Conservation (phyloP, 148 eudicot species). For the Limonium bicolor region DNA sequence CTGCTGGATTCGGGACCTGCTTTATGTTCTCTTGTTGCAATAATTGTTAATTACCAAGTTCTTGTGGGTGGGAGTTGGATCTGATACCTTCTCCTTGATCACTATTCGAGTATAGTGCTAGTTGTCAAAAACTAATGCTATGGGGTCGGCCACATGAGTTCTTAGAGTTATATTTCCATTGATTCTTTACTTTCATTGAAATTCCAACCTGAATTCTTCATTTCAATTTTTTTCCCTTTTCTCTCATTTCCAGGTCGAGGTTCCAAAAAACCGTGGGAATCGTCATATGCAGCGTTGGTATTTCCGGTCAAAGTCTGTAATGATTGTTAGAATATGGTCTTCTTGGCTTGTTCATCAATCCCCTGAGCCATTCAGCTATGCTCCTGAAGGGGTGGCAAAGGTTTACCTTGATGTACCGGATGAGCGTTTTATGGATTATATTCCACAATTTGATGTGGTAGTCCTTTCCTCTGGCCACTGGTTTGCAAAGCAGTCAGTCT, state of each 20-base stretch:
- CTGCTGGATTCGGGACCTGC: too few relatives aligned
- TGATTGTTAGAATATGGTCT: constrained; percentile 86
- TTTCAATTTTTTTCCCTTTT: not conserved
- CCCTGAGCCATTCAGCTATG: constrained; percentile 30
- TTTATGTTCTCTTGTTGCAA: too few relatives aligned
- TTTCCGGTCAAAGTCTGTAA: constrained; percentile 64
- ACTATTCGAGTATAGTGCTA: too few relatives aligned
- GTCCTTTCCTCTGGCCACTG: constrained; percentile 96
- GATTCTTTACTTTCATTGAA: too few relatives aligned
- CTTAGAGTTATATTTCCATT: too few relatives aligned
- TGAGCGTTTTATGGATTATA: constrained; percentile 44
- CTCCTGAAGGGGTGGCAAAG: constrained; percentile 50
- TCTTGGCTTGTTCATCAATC: constrained; percentile 91
- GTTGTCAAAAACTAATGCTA: too few relatives aligned
- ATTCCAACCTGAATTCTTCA: too few relatives aligned
- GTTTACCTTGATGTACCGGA: constrained; percentile 85
- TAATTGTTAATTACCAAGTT: too few relatives aligned
- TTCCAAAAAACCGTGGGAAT: constrained; percentile 81
- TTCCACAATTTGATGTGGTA: constrained; percentile 48
- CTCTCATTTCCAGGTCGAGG: constrained; percentile 42
- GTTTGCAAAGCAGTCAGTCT: constrained; percentile 84
- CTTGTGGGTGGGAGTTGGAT: too few relatives aligned
- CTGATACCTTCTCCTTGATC: too few relatives aligned
- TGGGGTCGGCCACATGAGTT: too few relatives aligned
- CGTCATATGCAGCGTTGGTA: constrained; percentile 77